Conservation (phyloP, 768 basidiomycete genomes). For the Termitomyces sp. region DNA sequence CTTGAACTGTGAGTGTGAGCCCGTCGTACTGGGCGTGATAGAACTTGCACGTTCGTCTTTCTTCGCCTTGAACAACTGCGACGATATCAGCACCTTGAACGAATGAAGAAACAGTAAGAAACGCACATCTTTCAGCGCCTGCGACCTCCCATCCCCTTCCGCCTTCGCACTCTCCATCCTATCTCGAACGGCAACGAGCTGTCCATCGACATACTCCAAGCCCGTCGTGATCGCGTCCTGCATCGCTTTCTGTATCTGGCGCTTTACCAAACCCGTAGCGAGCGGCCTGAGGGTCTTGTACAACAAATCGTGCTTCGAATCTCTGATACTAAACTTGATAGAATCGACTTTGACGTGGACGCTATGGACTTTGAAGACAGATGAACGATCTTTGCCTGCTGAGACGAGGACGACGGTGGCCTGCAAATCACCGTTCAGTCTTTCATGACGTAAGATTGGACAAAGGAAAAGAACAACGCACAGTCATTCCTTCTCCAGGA, state of each 20-base stretch:
- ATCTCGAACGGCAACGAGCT: slow-evolving; percentile 85
- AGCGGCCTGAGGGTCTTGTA: slow-evolving; percentile 84
- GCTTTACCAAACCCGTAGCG: slow-evolving; percentile 81
- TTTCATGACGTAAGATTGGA: neutral
- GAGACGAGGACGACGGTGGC: slow-evolving; percentile 60
- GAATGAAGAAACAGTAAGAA: neutral
- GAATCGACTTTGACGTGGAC: slow-evolving; percentile 81
- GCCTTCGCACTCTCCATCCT: slow-evolving; percentile 59
- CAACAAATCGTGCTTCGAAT: slow-evolving; percentile 84
- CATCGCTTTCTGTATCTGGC: slow-evolving; percentile 51
- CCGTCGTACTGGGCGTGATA: slow-evolving; percentile 16
- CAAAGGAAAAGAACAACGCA: slow-evolving; percentile 25
- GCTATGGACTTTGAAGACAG: slow-evolving; percentile 69
- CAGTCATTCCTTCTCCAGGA: slow-evolving; percentile 78
- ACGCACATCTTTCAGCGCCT: slow-evolving; percentile 60
- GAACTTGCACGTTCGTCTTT: slow-evolving; percentile 31
- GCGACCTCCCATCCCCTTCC: slow-evolving; percentile 28
- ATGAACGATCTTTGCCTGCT: slow-evolving; percentile 57
- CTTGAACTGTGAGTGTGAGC: slow-evolving; percentile 64
- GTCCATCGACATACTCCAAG: slow-evolving; percentile 84
- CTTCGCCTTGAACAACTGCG: slow-evolving; percentile 58
- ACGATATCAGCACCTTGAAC: neutral
- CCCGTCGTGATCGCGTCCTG: slow-evolving; percentile 72
- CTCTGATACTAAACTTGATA: slow-evolving; percentile 87
- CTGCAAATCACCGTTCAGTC: slow-evolving; percentile 15